Conservation (phyloP, 192 early-diverging fungal species). For the Podila clonocystis region DNA sequence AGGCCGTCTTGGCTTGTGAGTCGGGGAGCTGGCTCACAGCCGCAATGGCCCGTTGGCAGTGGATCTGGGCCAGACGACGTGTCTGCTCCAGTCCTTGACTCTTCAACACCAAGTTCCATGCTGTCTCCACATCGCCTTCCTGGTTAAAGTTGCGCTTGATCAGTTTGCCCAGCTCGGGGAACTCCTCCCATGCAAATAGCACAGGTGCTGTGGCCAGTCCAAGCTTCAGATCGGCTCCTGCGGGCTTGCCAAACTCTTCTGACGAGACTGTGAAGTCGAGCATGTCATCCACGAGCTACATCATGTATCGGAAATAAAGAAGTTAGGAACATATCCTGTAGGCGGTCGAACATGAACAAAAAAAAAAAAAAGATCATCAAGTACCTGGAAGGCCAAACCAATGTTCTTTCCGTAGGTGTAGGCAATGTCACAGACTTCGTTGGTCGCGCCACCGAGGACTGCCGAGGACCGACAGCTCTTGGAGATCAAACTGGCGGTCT, state of each 20-base stretch:
- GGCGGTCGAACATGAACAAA: not conserved
- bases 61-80: conserved; percentile 74
- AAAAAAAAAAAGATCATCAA: not conserved
- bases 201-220: conserved; percentile 95
- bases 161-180: conserved; percentile 81
- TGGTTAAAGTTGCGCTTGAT: conserved; percentile 88
- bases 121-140: conserved; percentile 80
- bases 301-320: conserved; percentile 9
- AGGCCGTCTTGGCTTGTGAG: conserved; percentile 78
- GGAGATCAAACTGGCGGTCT: conserved; percentile 94
- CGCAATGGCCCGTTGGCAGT: conserved; percentile 79
- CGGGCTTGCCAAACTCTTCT: conserved; percentile 89
- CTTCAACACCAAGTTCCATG: conserved; percentile 79
- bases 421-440: conserved; percentile 78
- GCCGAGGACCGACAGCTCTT: conserved; percentile 90
- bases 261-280: conserved; percentile 85
- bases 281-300: conserved; percentile 88
- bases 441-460: conserved; percentile 81
- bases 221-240: conserved; percentile 87
- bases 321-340: not conserved
- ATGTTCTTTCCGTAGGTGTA: conserved; percentile 91
- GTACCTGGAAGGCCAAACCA: conserved; percentile 96
- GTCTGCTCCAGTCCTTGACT: conserved; percentile 85
- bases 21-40: conserved; percentile 74
- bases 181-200: conserved; percentile 91